Conservation (phyloP, 2,329 filamentous ascomycete species). For the Colletotrichum musae region DNA sequence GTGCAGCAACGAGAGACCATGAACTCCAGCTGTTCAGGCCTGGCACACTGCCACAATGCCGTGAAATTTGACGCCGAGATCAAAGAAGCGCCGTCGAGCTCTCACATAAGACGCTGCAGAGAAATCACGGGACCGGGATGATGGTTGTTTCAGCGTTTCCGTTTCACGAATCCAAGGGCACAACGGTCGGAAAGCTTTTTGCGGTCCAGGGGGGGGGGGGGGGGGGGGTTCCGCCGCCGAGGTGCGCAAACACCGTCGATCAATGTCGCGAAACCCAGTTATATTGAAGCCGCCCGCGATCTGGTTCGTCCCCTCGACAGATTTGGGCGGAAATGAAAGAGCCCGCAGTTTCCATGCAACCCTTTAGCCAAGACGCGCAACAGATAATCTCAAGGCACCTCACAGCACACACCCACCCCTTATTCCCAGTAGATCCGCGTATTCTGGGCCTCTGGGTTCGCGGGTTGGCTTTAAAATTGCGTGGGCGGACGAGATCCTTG, state of each 20-base stretch:
- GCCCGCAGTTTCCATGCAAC: slow-evolving; percentile 24
- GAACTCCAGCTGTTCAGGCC: background rate
- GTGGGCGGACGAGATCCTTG: slow-evolving; percentile 26
- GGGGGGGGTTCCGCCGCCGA: background rate
- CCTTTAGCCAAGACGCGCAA: slow-evolving; percentile 20
- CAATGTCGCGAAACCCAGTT: slow-evolving; percentile 11
- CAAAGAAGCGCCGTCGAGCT: background rate
- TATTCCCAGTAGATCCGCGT: slow-evolving; percentile 3
- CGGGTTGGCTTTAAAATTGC: slow-evolving; percentile 3
- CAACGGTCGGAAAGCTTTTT: background rate
- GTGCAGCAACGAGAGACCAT: background rate
- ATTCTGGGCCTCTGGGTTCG: slow-evolving; percentile 14
- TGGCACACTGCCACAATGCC: background rate
- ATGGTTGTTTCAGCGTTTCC: slow-evolving; percentile 30
- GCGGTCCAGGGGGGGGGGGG: background rate
- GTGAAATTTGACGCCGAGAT: slow-evolving; percentile 20
- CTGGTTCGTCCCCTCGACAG: slow-evolving; percentile 17
- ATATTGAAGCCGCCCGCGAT: slow-evolving; percentile 5
- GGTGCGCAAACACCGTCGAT: slow-evolving; percentile 14
- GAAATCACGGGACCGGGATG: slow-evolving; percentile 5
- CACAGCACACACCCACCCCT: too few species aligned
- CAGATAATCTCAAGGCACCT: too few species aligned
- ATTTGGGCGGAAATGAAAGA: slow-evolving; percentile 19
- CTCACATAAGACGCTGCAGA: background rate
- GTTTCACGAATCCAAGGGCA: slow-evolving; percentile 21